Base-by-base conservation (phyloP, 2,329 filamentous ascomycete genomes). In the Akanthomyces muscarius region DNA sequence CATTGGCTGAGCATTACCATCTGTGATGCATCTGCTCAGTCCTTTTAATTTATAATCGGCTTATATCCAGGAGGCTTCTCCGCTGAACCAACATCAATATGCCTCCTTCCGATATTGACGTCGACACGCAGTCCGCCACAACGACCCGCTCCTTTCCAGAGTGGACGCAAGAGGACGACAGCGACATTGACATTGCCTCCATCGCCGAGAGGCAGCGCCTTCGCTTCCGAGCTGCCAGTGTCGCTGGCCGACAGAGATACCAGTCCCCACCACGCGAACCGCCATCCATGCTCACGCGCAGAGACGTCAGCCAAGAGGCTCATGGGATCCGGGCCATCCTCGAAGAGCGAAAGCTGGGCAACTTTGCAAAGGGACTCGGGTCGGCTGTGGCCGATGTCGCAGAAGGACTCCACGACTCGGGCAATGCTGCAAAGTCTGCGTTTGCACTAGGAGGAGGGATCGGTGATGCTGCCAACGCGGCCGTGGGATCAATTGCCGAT, bases 151-250 rank as follows among this genome's bases (percentile, higher is more conserved):
- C 41, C 16, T 61, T 61, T 33, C 61, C 53, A 4, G 53, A 56
- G 42, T 63, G 61, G 61, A 63, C 61, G 6, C 30, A 23, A 4
- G 61, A 51, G 30, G 61, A 63, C 21, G 61, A 63, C 45, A 57
- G 53, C 16, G 64, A 65, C 3, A 48, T 63, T 21, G 60, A 59
- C 5, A 42, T 54, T 42, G 57, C 59, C 28, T 66, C 60, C 47
- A 62, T 56, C 16, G 52, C 44, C 21, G 30, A 52, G 21, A 41
- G 36, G 38, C 52, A 63, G 45, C 61, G 61, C 2, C 11, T 30
- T 25, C 61, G 61, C 25, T 63, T 63, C 21, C 52, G 61, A 33
- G 53, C 53, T 47, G 53, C 61, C 53, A 51, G 45, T 25, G 61
- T 57, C 25, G 53, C 45, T 5, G 45, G 61, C n/a, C 44, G 61